Evolutionary conservation across 768 basidiomycete species (phyloP), one percentile per base, ranked within the genome.

Genomic region (Auriscalpium microsporum): DNA sequence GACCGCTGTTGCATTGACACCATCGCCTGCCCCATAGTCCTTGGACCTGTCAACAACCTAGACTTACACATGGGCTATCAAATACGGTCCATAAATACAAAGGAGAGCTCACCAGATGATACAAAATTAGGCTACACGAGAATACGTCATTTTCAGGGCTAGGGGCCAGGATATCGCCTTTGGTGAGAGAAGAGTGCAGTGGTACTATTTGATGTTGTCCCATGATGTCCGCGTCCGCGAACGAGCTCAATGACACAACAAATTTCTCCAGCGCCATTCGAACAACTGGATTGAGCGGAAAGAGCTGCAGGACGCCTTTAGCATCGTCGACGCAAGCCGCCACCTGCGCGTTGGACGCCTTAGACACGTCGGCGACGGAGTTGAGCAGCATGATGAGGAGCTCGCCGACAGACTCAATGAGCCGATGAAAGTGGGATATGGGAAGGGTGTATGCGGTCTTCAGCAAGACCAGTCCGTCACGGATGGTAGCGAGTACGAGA

Each of bases 401-500:
- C 23, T 50, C 44, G 19, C 53, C 56, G 33, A 54, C 58, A 13
- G 59, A 58, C 9, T 45, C 55, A n/a, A 46, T 47, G 10, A 61
- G 45, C 13, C 55, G 55, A 19, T 52, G 58, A 28, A 56, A 62
- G 17, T 56, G 50, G 49, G 60, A 46, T 5, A 49, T 34, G 23
- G 59, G 34, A 28, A 62, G 44, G 28, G 56, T 40, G 44, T 60
- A 60, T 2, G 58, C 56, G 7, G 61, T 36, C 37, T 46, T 36
- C 13, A 62, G 38, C 40, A 62, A 28, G 49, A 55, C 58, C 34
- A 62, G 37, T 14, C 58, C 53, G 35, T 62, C 58, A 21, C 68
- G 60, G 40, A 86, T 73, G 11, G 76, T 82, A 48, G 71, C 72
- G 19, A 88, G 65, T 16, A 83, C 69, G 28, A 69, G 67, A 4